Evolutionary conservation across 2,329 filamentous ascomycete species (phyloP).

Genomic region (Nemania sp.): DNA sequence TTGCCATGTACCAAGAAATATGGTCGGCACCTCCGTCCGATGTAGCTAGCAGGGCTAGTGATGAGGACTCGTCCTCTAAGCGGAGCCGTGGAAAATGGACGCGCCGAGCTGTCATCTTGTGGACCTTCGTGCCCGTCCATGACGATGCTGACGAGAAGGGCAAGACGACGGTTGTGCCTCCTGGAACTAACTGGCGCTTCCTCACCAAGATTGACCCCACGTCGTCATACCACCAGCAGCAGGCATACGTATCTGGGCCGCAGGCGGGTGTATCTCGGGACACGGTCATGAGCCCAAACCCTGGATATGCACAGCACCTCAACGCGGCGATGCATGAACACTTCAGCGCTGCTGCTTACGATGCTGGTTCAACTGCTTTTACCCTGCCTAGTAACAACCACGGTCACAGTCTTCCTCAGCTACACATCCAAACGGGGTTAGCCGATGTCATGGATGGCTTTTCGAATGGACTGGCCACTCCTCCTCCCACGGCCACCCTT

Average conservation of each 20-base stretch:
- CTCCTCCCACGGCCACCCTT: conserved; percentile 66
- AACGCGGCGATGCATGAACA: conserved; percentile 69
- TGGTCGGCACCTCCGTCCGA: conserved; percentile 65
- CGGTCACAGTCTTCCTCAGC: conserved; percentile 37
- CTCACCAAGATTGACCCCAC: conserved; percentile 70
- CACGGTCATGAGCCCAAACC: conserved; percentile 66
- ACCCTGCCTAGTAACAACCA: conserved; percentile 41
- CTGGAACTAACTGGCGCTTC: conserved; percentile 71
- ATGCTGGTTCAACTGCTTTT: conserved; percentile 48
- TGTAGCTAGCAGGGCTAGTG: conserved; percentile 16
- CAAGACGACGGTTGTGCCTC: conserved; percentile 61
- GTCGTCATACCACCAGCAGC: conserved; percentile 68
- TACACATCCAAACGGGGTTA: conserved; percentile 38
- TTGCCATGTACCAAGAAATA: conserved; percentile 76
- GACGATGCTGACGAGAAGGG: conserved; percentile 59
- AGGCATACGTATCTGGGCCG: conserved; percentile 53
- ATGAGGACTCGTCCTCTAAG: conserved; percentile 27
- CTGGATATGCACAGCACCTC: conserved; percentile 63
- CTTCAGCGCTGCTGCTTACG: conserved; percentile 61
- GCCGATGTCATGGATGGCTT: conserved; percentile 61
- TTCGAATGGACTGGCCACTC: conserved; percentile 66
- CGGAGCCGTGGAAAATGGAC: conserved; percentile 58
- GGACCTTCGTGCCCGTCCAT: conserved; percentile 70
- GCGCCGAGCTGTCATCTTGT: conserved; percentile 71
- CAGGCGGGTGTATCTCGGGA: conserved; percentile 56